Evolutionary conservation across 2,329 filamentous ascomycete genomes (phyloP).

Genomic region (Periconia sp.): DNA sequence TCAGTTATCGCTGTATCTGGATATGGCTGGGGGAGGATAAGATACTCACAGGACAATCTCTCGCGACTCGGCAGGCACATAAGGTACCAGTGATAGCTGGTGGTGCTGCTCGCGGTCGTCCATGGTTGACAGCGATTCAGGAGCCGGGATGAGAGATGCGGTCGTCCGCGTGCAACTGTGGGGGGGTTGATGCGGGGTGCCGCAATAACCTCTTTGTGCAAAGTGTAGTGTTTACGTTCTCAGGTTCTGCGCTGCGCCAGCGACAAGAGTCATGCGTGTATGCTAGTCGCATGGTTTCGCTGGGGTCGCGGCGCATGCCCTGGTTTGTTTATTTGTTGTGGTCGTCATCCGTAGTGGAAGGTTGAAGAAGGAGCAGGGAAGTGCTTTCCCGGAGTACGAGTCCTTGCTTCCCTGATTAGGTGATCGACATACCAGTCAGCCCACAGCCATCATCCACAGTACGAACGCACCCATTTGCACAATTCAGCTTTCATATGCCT

Average conservation of each 20-base stretch:
- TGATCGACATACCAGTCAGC: not conserved
- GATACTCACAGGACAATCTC: constrained; percentile 76
- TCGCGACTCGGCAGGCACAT: constrained; percentile 70
- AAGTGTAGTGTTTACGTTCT: not conserved
- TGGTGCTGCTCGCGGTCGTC: constrained; percentile 34
- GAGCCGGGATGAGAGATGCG: not conserved
- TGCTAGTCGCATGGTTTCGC: not conserved
- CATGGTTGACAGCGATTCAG: constrained; percentile 14
- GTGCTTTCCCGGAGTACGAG: not conserved
- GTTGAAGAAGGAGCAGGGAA: not conserved
- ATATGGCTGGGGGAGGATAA: too few relatives aligned
- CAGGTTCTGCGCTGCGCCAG: not conserved
- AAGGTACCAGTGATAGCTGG: constrained; percentile 73
- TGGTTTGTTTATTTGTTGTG: not conserved
- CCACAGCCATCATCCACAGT: not conserved
- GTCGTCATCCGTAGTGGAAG: not conserved
- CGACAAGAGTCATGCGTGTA: not conserved
- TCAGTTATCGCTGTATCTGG: constrained; percentile 12
- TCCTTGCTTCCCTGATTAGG: not conserved
- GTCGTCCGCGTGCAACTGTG: not conserved
- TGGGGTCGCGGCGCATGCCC: not conserved
- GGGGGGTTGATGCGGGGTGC: not conserved
- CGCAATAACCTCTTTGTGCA: not conserved
- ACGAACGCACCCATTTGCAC: too few relatives aligned
- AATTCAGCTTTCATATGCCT: too few relatives aligned